Evolutionary conservation across 176 grass and related monocot genomes (phyloP).

Genomic region (Oryza glaberrima): DNA sequence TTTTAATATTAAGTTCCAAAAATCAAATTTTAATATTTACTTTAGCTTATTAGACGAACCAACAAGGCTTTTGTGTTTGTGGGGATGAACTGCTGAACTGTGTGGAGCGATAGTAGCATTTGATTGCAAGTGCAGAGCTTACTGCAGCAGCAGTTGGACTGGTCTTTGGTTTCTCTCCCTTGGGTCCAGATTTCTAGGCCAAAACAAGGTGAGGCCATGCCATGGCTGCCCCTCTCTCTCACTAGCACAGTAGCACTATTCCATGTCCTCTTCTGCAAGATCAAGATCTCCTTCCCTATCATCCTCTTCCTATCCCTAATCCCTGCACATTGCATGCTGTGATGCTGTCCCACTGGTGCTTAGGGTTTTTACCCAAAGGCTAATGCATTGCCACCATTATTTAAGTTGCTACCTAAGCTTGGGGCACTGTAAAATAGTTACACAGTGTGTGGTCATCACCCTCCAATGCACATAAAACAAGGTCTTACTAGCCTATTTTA

Average conservation of each 20-base stretch:
- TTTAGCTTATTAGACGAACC: too few species aligned
- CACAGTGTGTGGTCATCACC: conserved; percentile 22
- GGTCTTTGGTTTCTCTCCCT: conserved; percentile 13
- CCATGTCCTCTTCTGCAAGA: conserved; percentile 65
- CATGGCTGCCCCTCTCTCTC: conserved; percentile 2
- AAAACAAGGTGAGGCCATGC: conserved; percentile 38
- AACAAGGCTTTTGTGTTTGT: neutral
- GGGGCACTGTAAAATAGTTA: conserved; percentile 54
- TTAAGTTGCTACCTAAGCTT: conserved; percentile 45
- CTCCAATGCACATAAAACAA: conserved; percentile 69
- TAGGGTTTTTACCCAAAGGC: conserved; percentile 42
- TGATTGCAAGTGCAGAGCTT: conserved; percentile 37
- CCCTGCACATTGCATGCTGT: neutral
- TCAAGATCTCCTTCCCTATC: conserved; percentile 36
- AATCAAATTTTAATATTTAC: too few species aligned
- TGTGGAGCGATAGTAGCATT: conserved; percentile 24
- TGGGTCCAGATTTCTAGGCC: conserved; percentile 29
- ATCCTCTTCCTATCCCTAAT: neutral
- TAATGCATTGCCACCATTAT: conserved; percentile 14
- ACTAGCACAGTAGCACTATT: conserved; percentile 50
- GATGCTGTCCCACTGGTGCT: neutral
- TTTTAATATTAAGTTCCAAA: too few species aligned
- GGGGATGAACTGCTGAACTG: neutral
- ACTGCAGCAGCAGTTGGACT: conserved; percentile 51
- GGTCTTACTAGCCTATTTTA: conserved; percentile 31